Percentiles rank a stretch among this genome's conserved stretches.
Conservation (phyloP, 345 rosid genomes). For the Eucalyptus shirleyi region DNA sequence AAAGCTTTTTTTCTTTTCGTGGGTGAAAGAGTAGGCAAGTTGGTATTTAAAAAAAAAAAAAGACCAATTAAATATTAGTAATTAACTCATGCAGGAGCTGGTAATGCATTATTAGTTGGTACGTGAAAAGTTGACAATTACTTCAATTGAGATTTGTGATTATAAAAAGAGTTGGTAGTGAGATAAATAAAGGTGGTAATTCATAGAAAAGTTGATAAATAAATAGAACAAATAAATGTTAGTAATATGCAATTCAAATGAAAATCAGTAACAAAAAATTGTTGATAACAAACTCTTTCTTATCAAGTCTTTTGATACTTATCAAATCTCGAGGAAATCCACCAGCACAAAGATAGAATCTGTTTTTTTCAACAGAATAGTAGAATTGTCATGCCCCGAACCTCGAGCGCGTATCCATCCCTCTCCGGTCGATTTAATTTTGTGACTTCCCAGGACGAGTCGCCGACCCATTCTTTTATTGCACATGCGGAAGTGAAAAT, state of each 20-base stretch:
- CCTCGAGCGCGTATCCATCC: too few species aligned
- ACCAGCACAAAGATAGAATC: rapidly evolving
- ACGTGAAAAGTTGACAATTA: not conserved
- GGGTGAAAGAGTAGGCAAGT: not conserved
- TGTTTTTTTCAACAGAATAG: not conserved
- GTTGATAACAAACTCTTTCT: too few species aligned
- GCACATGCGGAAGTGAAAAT: too few species aligned
- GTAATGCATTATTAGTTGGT: not conserved
- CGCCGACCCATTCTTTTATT: too few species aligned
- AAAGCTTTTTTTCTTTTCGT: too few species aligned
- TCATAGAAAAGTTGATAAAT: not conserved
- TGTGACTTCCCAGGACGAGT: too few species aligned
- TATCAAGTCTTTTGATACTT: not conserved
- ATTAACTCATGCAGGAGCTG: not conserved
- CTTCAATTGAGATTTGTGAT: not conserved
- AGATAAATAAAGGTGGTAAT: not conserved
- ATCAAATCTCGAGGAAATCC: not conserved
- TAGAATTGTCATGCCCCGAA: not conserved
- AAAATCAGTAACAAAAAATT: too few species aligned
- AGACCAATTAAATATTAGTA: not conserved
- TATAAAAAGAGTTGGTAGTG: not conserved
- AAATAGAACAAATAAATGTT: not conserved
- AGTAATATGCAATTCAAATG: not conserved
- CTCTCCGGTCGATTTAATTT: too few species aligned
- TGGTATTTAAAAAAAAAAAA: not conserved